Base-by-base conservation (phyloP, 495 filamentous ascomycete genomes). In the Penicillium subrubescens region DNA sequence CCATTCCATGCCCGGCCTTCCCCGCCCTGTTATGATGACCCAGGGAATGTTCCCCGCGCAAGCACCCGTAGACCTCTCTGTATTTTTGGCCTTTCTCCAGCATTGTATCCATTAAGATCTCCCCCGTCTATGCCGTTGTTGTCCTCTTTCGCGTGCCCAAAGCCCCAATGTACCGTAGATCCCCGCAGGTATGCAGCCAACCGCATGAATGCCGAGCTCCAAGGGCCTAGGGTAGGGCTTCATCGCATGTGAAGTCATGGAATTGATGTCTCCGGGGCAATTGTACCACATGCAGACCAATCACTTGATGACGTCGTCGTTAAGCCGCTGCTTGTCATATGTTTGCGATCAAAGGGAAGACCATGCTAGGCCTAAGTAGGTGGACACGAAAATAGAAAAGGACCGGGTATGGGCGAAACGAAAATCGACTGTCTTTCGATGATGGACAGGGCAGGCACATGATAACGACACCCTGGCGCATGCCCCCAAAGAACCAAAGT, bases 161-260 rank as follows among this genome's bases (percentile, higher is more conserved):
- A 17, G n/a, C 53, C 58, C 52, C 8, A 15, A 33, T 46, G 50
- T 39, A 10, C 23, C 27, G 50, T 51, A 43, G 60, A 62, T 62
- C 60, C 60, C 39, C 60, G 48, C 37, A 48, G 19, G 62, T 35
- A 31, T 58, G 53, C 46, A 31, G 55, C 50, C 59, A 66, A 41
- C 59, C 39, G 59, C 60, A 41, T 60, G 29, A 62, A 54, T 50
- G 61, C 67, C 61, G 64, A 67, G 43, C 50, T 61, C 56, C 57
- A 35, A 7, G 44, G 21, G n/a, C 43, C 39, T n/a, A 57, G 12
- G 12, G n/a, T 21, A 52, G 31, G 29, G 8, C 33, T 25, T 21
- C 31, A 55, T 21, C 58, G 34, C 64, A 63, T 52, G 56, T 63
- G 67, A 55, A 61, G 63, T 35, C 60, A 21, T 11, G 10, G 14